Evolutionary conservation across 306 rosid genomes (phyloP), one percentile per base, ranked within the genome.

Genomic region (Fragaria nilgerrensis): DNA sequence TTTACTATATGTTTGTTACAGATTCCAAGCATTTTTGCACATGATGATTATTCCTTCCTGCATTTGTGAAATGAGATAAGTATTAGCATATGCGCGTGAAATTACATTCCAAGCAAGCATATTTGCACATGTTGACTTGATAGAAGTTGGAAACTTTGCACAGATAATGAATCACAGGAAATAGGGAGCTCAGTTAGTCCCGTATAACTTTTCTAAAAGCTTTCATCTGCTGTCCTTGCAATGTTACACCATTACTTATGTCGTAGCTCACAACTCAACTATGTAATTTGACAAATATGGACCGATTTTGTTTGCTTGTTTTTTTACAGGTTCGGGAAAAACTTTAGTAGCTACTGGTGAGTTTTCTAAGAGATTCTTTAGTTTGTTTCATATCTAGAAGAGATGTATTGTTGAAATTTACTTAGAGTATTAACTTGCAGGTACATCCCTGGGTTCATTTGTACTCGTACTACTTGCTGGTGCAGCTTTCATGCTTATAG

Each of bases 291-390:
- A 52, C 23, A 52, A 17, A 19, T 17, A 52, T 19, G 41, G 41
- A 37, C 41, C 41, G 23, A 8, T 82, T 2, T 44, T 0, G 32
- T 23, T 56, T 22, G 15, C 67, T 59, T 76, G 7, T 20, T 68
- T 49, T 61, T 82, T 7, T 73, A 39, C 78, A 85, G 86, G 77
- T 74, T 17, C 45, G 34, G 55, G 49, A 39, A 39, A n/a, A 29
- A 49, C 73, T 29, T 69, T 83, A 1, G 48, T 50, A 8, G 74
- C 72, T 14, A 49, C 81, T 53, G 88, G 88, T 85, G 25, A 74
- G 82, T 19, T 70, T 41, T 50, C 5, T 20, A 16, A 67, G 22
- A 8, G 17, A 47, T 13, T 12, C 50, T 3, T 47, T 34, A 13
- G 52, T 43, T 37, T 22, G 11, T 44, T 61, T 59, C 12, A 13